These are phyloP conservation scores for Syzygium aromaticum DNA, from an alignment of 345 rosid species.

Conservation along the genomic window DNA sequence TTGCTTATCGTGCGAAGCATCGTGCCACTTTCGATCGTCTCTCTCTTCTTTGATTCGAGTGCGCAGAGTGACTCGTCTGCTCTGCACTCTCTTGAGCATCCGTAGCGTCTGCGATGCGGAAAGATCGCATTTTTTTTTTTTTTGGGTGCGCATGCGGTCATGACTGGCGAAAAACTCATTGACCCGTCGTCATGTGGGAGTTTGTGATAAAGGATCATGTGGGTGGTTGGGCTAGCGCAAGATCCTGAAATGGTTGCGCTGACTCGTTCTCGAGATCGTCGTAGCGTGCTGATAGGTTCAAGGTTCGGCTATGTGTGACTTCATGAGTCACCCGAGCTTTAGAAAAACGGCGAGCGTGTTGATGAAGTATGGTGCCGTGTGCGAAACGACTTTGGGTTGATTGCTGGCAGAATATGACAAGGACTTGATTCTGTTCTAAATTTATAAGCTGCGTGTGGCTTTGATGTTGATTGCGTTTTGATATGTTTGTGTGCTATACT, in stretches of 20 bases:
- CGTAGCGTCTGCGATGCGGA: not conserved
- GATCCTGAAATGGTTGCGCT: not conserved
- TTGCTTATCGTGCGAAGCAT: no score
- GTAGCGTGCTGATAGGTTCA: not conserved
- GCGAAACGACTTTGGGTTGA: not conserved
- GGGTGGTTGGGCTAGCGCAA: not conserved
- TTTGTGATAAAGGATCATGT: not conserved
- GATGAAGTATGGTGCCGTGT: not conserved
- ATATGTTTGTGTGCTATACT: not conserved
- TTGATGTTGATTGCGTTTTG: not conserved
- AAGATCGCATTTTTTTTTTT: not conserved
- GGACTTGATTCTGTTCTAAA: not conserved
- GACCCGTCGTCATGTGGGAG: not conserved
- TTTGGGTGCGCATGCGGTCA: not conserved
- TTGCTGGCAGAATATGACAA: not conserved
- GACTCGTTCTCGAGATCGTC: not conserved
- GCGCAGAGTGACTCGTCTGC: not conserved
- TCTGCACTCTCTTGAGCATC: not conserved
- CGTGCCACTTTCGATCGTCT: no score
- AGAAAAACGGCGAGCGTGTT: not conserved
- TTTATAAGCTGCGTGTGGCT: not conserved
- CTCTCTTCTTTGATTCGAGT: not conserved
- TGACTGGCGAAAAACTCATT: not conserved
- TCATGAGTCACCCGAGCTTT: not conserved
- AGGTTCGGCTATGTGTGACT: not conserved